These are phyloP conservation scores for Vitis vinifera DNA, from an alignment of 164 flowering plant species.

Conservation along the genomic window ASM3070453v1 NC_081815.1:16939501-16940000, in stretches of 20 bases:
- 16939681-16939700: slow-evolving; percentile 87
- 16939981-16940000: neutral
- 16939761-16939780: slow-evolving; percentile 87
- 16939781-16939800: slow-evolving; percentile 76
- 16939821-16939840: slow-evolving; percentile 87
- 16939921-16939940: no score
- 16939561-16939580: neutral
- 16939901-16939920: neutral
- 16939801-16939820: slow-evolving; percentile 87
- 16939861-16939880: neutral
- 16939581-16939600: neutral
- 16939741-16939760: slow-evolving; percentile 91
- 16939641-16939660: neutral
- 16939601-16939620: neutral
- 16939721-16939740: slow-evolving; percentile 88
- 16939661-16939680: slow-evolving; percentile 93
- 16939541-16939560: neutral
- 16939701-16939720: slow-evolving; percentile 93
- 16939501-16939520: neutral
- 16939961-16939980: neutral
- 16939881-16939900: neutral
- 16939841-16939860: slow-evolving; percentile 56
- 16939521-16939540: neutral
- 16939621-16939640: neutral
- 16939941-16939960: neutral